Percentiles rank a stretch among this genome's conserved stretches.
Conservation (phyloP, 345 rosid species). For the Syzygium oleosum region DNA sequence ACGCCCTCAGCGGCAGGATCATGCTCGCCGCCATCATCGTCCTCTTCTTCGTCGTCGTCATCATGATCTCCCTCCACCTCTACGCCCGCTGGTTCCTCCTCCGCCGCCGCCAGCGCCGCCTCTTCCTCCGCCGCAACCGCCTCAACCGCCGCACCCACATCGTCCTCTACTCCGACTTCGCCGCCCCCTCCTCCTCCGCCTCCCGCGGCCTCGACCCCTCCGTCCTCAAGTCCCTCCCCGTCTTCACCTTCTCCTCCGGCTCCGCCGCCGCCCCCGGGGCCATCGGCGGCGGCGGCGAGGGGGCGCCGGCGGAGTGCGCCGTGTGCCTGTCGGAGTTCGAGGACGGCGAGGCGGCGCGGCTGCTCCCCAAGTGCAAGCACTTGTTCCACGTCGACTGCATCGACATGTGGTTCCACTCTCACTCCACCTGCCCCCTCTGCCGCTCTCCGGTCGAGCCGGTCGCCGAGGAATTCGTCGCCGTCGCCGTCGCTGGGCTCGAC, state of each 20-base stretch:
- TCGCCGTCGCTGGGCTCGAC: background rate
- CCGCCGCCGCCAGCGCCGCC: constrained; percentile 46
- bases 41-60: constrained; percentile 60
- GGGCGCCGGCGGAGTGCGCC: constrained; percentile 59
- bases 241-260: constrained; percentile 41
- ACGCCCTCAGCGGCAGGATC: constrained; percentile 56
- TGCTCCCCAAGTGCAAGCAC: constrained; percentile 73
- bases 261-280: constrained; percentile 18
- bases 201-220: constrained; percentile 49
- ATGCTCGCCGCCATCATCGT: constrained; percentile 62
- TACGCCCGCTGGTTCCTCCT: constrained; percentile 90
- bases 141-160: constrained; percentile 30
- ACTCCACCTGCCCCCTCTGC: constrained; percentile 88
- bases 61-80: constrained; percentile 66
- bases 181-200: constrained; percentile 1
- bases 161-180: constrained; percentile 42
- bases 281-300: constrained; percentile 22
- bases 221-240: constrained; percentile 59
- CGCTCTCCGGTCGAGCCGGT: constrained; percentile 58
- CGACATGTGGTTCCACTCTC: constrained; percentile 97
- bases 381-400: constrained; percentile 78
- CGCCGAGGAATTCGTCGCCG: background rate
- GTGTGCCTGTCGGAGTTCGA: constrained; percentile 87
- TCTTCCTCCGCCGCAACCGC: constrained; percentile 25
- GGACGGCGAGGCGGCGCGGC: constrained; percentile 67